Percentiles rank a stretch among this genome's conserved stretches.
Conservation (phyloP, 140 eudicot genomes). For the Anethum foeniculum region DNA sequence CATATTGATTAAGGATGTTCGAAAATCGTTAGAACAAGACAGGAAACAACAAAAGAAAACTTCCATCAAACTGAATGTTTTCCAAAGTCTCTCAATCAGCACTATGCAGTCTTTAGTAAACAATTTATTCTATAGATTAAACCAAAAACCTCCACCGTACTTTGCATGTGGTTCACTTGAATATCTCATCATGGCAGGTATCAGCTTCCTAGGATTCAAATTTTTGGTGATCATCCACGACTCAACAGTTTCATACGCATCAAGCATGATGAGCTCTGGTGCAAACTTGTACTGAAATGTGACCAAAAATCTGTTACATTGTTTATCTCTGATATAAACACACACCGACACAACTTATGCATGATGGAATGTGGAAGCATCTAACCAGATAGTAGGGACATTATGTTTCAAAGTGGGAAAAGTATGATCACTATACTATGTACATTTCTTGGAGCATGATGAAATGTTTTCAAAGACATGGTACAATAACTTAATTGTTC, state of each 20-base stretch:
- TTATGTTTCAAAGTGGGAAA: background rate
- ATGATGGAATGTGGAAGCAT: conserved; percentile 5
- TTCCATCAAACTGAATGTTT: background rate
- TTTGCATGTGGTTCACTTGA: conserved; percentile 96
- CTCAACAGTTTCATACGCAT: conserved; percentile 96
- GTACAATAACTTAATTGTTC: background rate
- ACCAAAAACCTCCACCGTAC: conserved; percentile 29
- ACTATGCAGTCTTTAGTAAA: background rate
- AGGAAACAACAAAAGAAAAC: background rate
- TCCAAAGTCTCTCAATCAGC: background rate
- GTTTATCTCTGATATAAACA: background rate
- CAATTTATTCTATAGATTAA: background rate
- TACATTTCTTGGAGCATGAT: background rate
- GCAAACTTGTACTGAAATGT: conserved; percentile 86
- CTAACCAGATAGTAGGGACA: background rate
- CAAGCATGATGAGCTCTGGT: conserved; percentile 98
- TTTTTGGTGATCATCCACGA: conserved; percentile 87
- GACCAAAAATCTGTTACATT: background rate
- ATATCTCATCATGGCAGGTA: conserved; percentile 99
- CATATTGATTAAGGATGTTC: background rate
- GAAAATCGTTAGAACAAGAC: background rate
- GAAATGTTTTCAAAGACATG: background rate
- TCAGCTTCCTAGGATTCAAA: conserved; percentile 79
- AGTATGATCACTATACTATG: background rate
- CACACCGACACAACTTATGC: background rate